These are phyloP conservation scores for Lodderomyces theae DNA, from an alignment of 1,139 yeast genomes.

Conservation along the genomic window DNA sequence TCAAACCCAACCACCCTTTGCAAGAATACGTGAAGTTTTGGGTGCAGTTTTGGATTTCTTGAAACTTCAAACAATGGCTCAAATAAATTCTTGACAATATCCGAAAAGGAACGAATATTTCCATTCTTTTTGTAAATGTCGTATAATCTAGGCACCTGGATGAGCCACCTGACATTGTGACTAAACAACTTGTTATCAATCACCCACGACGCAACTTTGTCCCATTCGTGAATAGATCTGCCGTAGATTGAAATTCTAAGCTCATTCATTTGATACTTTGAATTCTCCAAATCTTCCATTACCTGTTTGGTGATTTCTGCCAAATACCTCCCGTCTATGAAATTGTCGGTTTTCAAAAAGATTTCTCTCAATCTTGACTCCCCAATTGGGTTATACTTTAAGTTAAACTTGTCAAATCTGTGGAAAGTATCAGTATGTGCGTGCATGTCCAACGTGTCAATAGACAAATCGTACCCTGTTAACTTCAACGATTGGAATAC, in stretches of 20 bases:
- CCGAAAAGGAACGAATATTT: constrained; percentile 68
- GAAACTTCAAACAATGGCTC: constrained; percentile 93
- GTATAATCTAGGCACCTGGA: constrained; percentile 92
- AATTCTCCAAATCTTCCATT: constrained; percentile 85
- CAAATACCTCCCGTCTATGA: constrained; percentile 79
- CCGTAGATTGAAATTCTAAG: constrained; percentile 94
- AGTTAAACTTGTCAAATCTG: constrained; percentile 93
- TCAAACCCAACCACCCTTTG: constrained; percentile 97
- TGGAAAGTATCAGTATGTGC: constrained; percentile 98
- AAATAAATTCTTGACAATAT: constrained; percentile 74
- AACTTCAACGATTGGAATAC: constrained; percentile 88
- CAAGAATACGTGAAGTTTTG: constrained; percentile 81
- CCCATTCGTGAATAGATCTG: constrained; percentile 89
- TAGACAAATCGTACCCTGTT: constrained; percentile 91
- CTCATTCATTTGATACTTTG: constrained; percentile 96
- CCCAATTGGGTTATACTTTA: constrained; percentile 97
- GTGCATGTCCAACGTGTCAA: constrained; percentile 98
- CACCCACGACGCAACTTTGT: constrained; percentile 91
- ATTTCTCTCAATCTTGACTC: constrained; percentile 96
- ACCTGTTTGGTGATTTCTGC: constrained; percentile 95
- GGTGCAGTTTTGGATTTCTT: constrained; percentile 77
- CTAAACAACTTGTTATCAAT: constrained; percentile 88
- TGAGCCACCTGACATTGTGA: constrained; percentile 94
- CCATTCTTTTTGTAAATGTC: constrained; percentile 82
- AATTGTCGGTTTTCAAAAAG: constrained; percentile 92